Evolutionary conservation across 2,329 filamentous ascomycete genomes (phyloP), one percentile per base, ranked within the genome.

Genomic region (Botrytis porri): DNA sequence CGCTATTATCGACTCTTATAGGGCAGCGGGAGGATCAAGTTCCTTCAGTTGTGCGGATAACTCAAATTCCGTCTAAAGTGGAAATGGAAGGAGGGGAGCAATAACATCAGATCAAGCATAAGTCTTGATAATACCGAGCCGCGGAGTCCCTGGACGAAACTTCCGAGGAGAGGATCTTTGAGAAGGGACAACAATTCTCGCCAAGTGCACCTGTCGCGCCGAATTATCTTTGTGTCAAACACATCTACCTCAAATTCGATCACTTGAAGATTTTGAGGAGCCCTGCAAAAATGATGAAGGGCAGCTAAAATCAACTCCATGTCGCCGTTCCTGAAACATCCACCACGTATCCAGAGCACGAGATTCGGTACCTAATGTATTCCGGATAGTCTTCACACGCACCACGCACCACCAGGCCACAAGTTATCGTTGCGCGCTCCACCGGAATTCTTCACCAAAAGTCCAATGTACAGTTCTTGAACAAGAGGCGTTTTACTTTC

Each of bases 1-100:
- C 16, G 61, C n/a, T 8, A 71, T 71, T 22, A 71, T 71, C 22
- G 60, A 57, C 16, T 64, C 70, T 3, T 71, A 71, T 16, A 18
- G 39, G 0, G 16, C 35, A 4, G 45, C 70, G 8, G 61, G 61
- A 20, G 65, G 65, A 43, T 43, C 65, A 7, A 69, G 12, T 25
- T 37, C 65, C 6, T 69, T 69, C 25, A 43, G 25, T 7, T 69
- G 65, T 12, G 65, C 65, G 18, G 65, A 69, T 32, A 69, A 69
- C 35, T 69, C 65, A n/a, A 69, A 69, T 35, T 69, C 65, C 7
- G 37, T 32, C 41, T 59, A 29, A 59, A 18, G 4, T 32, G 20
- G 18, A 16, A 32, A 32, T 32, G 35, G 5, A 41, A 57, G 6
- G 12, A 35, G 41, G 25, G 48, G 35, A 7, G 16, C 54, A 25